These are phyloP conservation scores for Tricholoma terreum DNA, from an alignment of 768 basidiomycete genomes.

Conservation along the genomic window DNA sequence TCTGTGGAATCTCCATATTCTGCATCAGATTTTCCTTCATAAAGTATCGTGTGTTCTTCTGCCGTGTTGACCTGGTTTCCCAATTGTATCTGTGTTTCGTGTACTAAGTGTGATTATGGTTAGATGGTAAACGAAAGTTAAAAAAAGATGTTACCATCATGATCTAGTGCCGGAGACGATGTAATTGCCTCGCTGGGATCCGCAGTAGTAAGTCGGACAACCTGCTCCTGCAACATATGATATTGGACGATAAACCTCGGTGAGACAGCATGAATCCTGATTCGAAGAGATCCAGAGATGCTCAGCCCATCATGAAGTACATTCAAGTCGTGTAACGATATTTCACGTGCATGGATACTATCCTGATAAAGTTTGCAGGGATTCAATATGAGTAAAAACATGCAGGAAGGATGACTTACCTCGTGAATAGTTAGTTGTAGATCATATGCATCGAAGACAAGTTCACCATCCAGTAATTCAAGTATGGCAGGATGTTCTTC, in stretches of 20 bases:
- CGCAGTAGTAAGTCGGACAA: conserved; percentile 29
- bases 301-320: conserved; percentile 65
- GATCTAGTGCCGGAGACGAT: conserved; percentile 3
- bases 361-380: conserved; percentile 42
- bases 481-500: conserved; percentile 48
- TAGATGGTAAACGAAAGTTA: neutral
- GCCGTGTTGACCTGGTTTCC: neutral
- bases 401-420: conserved; percentile 35
- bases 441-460: conserved; percentile 70
- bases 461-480: conserved; percentile 54
- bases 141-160: neutral
- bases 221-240: conserved; percentile 57
- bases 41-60: neutral
- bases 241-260: conserved; percentile 71
- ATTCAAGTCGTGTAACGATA: conserved; percentile 71
- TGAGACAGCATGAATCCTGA: conserved; percentile 43
- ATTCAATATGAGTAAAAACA: neutral
- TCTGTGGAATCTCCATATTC: neutral
- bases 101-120: neutral
- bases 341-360: conserved; percentile 63
- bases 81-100: conserved; percentile 5
- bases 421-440: conserved; percentile 63
- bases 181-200: neutral
- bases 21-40: neutral
- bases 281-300: conserved; percentile 59